These are phyloP conservation scores for Xerocomellus chrysenteron DNA, from an alignment of 768 basidiomycete genomes.

Conservation along the genomic window DNA sequence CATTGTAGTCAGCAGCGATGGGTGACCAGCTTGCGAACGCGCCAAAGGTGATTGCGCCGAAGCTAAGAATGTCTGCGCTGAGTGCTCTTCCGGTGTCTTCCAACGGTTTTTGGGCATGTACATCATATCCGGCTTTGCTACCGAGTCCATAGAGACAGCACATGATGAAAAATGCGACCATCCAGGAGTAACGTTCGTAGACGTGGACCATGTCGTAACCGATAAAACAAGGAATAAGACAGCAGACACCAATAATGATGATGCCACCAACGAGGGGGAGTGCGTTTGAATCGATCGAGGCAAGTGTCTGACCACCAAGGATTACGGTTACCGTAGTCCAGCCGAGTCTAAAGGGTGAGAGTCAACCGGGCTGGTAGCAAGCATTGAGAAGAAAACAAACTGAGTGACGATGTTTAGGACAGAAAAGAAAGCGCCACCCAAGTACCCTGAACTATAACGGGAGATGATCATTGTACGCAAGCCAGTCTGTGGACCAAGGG, in stretches of 20 bases:
- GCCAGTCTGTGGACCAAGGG: constrained; percentile 52
- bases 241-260: constrained; percentile 44
- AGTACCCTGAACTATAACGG: constrained; percentile 48
- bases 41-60: constrained; percentile 53
- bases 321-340: constrained; percentile 51
- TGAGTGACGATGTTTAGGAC: constrained; percentile 55
- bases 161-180: constrained; percentile 45
- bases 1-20: constrained; percentile 56
- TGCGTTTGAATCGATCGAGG: constrained; percentile 43
- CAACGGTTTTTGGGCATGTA: constrained; percentile 39
- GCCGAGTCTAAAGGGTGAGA: constrained; percentile 36
- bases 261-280: constrained; percentile 50
- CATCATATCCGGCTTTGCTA: constrained; percentile 44
- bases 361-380: neutral
- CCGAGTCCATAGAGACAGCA: constrained; percentile 53
- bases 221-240: constrained; percentile 45
- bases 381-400: constrained; percentile 15
- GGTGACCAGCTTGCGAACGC: constrained; percentile 50
- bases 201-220: constrained; percentile 47
- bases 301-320: constrained; percentile 51
- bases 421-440: constrained; percentile 49
- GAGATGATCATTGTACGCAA: constrained; percentile 55
- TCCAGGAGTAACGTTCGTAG: constrained; percentile 60
- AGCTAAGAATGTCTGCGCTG: constrained; percentile 49
- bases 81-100: constrained; percentile 46